Evolutionary conservation across 768 basidiomycete species (phyloP).

Genomic region (Lentinula edodes): DNA sequence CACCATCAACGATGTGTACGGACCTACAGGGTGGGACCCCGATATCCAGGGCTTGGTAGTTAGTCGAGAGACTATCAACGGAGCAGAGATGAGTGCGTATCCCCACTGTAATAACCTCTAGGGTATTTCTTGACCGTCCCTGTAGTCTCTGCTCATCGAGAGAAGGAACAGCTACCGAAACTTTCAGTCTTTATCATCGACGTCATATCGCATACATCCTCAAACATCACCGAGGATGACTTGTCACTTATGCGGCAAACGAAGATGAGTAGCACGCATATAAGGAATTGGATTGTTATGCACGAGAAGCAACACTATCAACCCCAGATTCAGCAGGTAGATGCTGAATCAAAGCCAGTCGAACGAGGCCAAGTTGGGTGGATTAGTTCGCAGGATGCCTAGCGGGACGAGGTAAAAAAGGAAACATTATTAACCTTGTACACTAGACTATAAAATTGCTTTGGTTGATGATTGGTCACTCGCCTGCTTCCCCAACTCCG

Average conservation of each 20-base stretch:
- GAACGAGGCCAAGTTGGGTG: slow-evolving; percentile 3
- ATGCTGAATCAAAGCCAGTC: background rate
- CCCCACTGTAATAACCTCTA: background rate
- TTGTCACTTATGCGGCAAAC: slow-evolving; percentile 62
- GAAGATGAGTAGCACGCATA: slow-evolving; percentile 94
- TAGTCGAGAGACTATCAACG: slow-evolving; percentile 79
- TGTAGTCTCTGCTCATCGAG: slow-evolving; percentile 60
- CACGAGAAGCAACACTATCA: slow-evolving; percentile 7
- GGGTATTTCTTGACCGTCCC: background rate
- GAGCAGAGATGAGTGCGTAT: slow-evolving; percentile 69
- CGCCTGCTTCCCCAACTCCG: too few species aligned
- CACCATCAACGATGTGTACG: slow-evolving; percentile 79
- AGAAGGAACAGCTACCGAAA: slow-evolving; percentile 47
- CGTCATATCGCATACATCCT: slow-evolving; percentile 71
- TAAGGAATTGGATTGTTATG: slow-evolving; percentile 80
- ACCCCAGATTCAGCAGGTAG: slow-evolving; percentile 9
- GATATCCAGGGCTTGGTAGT: slow-evolving; percentile 92
- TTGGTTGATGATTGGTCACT: too few species aligned
- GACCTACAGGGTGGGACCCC: slow-evolving; percentile 84
- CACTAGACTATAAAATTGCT: background rate
- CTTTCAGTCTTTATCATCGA: slow-evolving; percentile 78
- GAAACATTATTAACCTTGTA: background rate
- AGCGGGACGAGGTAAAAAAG: background rate
- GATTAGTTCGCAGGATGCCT: background rate
- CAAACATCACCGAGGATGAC: slow-evolving; percentile 60